Evolutionary conservation across 805 yeast species (phyloP).

Genomic region (Blastobotrys peoriensis): DNA sequence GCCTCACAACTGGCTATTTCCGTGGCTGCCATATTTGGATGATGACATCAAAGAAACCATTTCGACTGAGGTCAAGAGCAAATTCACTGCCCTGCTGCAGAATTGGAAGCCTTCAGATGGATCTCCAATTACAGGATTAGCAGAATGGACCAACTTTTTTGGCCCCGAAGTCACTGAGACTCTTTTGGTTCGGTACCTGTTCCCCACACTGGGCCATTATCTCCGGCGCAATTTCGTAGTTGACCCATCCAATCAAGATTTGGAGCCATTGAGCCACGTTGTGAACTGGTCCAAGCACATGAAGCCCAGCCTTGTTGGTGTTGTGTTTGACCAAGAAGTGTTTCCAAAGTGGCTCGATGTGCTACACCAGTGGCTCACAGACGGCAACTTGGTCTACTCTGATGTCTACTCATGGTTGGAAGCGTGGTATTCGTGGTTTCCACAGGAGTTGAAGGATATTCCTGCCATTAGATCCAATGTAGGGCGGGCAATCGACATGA

Average conservation of each 20-base stretch:
- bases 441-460: constrained; percentile 14
- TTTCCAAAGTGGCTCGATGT: constrained; percentile 36
- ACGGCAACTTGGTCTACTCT: constrained; percentile 9
- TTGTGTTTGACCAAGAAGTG: constrained; percentile 31
- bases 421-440: constrained; percentile 28
- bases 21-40: constrained; percentile 33
- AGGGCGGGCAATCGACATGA: constrained; percentile 28
- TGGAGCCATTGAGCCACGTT: constrained; percentile 17
- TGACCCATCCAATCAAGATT: constrained; percentile 26
- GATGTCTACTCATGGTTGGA: constrained; percentile 28
- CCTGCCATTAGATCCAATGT: constrained; percentile 16
- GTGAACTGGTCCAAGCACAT: constrained; percentile 25
- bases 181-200: constrained; percentile 12
- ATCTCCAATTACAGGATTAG: constrained; percentile 9
- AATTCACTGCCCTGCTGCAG: constrained; percentile 18
- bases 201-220: constrained; percentile 16
- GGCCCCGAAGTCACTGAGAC: constrained; percentile 13
- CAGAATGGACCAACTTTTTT: constrained; percentile 14
- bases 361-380: constrained; percentile 28
- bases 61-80: constrained; percentile 20
- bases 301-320: constrained; percentile 15
- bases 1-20: constrained; percentile 34
- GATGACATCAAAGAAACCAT: constrained; percentile 16
- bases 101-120: constrained; percentile 12
- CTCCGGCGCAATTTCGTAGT: constrained; percentile 18